Evolutionary conservation across 2,329 filamentous ascomycete species (phyloP).

Genomic region (Alternaria ethzedia): DNA sequence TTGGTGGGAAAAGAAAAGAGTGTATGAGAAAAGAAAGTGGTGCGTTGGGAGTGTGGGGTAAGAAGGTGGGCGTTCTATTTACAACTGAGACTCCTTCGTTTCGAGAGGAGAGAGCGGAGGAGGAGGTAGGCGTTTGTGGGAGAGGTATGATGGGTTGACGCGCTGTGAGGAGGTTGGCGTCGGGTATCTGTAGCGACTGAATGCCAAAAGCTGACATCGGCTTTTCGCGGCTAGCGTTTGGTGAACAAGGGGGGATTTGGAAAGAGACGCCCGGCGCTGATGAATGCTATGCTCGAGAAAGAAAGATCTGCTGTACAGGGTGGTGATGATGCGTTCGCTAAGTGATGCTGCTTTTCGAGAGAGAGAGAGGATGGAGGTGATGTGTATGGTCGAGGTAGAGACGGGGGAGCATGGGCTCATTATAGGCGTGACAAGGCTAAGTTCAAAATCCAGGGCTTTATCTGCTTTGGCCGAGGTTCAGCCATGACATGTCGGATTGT

Average conservation of each 20-base stretch:
- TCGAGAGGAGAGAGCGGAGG: background rate
- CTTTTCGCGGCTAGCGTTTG: constrained; percentile 14
- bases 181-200: constrained; percentile 49
- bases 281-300: constrained; percentile 34
- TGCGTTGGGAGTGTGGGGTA: constrained; percentile 2
- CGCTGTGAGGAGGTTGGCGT: constrained; percentile 23
- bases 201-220: constrained; percentile 25
- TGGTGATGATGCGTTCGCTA: constrained; percentile 21
- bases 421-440: constrained; percentile 3
- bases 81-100: background rate
- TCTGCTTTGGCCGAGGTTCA: constrained; percentile 67
- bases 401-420: constrained; percentile 13
- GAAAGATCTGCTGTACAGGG: constrained; percentile 23
- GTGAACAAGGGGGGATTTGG: constrained; percentile 2
- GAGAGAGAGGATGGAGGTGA: constrained; percentile 11
- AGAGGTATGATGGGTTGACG: constrained; percentile 1
- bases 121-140: background rate
- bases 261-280: constrained; percentile 35
- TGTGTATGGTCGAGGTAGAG: constrained; percentile 11
- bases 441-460: constrained; percentile 9
- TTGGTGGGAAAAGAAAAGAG: background rate
- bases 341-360: constrained; percentile 29
- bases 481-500: constrained; percentile 76
- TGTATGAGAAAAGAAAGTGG: background rate
- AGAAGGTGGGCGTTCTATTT: background rate